phyloP scores from a whole-genome alignment of 768 basidiomycete genomes.

The Obba rivulosa region DNA sequence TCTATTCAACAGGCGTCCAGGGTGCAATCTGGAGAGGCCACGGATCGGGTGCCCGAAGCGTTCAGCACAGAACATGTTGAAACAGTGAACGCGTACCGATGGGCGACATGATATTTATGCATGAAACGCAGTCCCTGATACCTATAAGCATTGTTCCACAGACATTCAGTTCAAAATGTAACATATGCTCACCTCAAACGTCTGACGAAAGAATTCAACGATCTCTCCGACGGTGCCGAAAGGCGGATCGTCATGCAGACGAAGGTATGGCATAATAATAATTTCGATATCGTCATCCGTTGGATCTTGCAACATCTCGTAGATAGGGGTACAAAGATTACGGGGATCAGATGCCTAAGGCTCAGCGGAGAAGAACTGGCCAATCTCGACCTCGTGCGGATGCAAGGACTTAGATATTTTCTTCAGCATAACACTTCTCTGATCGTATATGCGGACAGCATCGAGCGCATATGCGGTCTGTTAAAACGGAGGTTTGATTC shows the following conservation, averaged over 20 bases:
- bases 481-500: not conserved
- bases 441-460: slow-evolving; percentile 13
- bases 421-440: slow-evolving; percentile 16
- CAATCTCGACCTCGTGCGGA: slow-evolving; percentile 8
- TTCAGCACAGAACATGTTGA: no score
- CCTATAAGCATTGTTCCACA: not conserved
- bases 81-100: no score
- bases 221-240: slow-evolving; percentile 22
- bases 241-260: slow-evolving; percentile 13
- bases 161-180: not conserved
- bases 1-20: no score
- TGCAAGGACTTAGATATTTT: slow-evolving; percentile 3
- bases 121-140: slow-evolving; percentile 4
- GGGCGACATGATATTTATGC: slow-evolving; percentile 1
- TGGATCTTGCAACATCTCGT: slow-evolving; percentile 16
- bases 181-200: slow-evolving; percentile 20
- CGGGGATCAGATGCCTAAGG: slow-evolving; percentile 9
- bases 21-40: no score
- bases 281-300: slow-evolving; percentile 5
- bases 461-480: slow-evolving; percentile 7
- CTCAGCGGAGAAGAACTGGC: slow-evolving; percentile 6
- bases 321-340: slow-evolving; percentile 18
- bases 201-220: slow-evolving; percentile 18
- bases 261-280: slow-evolving; percentile 20
- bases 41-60: no score